Evolutionary conservation across 2,329 filamentous ascomycete genomes (phyloP).

Genomic region (Colletotrichum sp.): DNA sequence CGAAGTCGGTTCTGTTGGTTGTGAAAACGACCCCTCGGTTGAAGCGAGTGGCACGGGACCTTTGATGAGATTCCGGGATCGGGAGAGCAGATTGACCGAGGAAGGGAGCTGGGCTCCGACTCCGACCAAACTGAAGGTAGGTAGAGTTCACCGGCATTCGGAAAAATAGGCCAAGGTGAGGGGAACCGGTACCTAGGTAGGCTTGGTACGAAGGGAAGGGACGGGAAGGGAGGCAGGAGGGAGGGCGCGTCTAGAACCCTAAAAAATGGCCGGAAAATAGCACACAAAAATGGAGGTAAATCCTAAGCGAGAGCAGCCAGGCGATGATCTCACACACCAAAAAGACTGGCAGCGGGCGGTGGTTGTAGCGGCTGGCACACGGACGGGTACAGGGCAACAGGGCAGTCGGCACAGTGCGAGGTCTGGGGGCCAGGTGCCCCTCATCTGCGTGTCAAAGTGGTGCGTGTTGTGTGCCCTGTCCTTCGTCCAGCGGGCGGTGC

Average conservation of each 20-base stretch:
- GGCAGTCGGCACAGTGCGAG: neutral
- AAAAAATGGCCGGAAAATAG: slow-evolving; percentile 3
- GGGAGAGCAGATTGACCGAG: slow-evolving; percentile 15
- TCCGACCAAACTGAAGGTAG: neutral
- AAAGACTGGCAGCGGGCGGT: neutral
- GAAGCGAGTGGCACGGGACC: neutral
- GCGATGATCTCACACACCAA: slow-evolving; percentile 9
- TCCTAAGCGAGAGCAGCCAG: slow-evolving; percentile 13
- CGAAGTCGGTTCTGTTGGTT: neutral
- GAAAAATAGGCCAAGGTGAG: neutral
- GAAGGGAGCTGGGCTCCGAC: neutral
- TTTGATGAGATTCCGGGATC: neutral
- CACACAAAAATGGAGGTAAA: slow-evolving; percentile 19
- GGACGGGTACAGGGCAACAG: neutral
- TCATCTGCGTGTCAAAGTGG: neutral
- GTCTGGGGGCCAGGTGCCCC: neutral
- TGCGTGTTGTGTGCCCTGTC: neutral
- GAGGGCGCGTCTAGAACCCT: slow-evolving; percentile 17
- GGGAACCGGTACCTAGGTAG: neutral
- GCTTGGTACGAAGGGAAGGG: neutral
- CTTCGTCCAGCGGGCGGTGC: neutral
- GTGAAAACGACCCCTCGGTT: neutral
- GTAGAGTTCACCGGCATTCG: neutral
- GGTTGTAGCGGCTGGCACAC: neutral
- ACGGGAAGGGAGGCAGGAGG: neutral